Percentiles rank a stretch among this genome's conserved stretches.
Evolutionary conservation across 2,329 filamentous ascomycete species (phyloP).

Genomic region (Botrytis porri): DNA sequence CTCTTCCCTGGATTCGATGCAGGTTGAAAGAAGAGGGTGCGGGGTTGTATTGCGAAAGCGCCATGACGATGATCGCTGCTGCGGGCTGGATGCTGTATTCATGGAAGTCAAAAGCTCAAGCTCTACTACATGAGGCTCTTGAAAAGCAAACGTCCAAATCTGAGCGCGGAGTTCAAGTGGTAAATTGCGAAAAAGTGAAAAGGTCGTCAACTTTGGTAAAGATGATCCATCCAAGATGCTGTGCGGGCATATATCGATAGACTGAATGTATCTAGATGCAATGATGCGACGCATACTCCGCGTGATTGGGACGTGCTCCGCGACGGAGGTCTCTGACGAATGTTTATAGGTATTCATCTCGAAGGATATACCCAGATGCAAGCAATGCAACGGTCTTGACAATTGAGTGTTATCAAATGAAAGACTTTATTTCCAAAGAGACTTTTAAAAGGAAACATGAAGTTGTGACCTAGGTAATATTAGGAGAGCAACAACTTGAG

Average conservation of each 20-base stretch:
- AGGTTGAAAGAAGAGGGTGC: constrained; percentile 5
- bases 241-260: not conserved
- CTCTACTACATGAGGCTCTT: not conserved
- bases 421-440: not conserved
- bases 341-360: not conserved
- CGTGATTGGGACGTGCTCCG: not conserved
- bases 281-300: not conserved
- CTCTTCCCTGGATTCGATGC: constrained; percentile 6
- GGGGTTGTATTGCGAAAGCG: not conserved
- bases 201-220: not conserved
- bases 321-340: not conserved
- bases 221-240: not conserved
- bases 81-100: not conserved
- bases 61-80: not conserved
- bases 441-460: too few relatives aligned
- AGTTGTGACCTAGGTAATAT: not conserved
- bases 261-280: constrained; percentile 4
- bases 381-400: not conserved
- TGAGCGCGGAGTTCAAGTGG: constrained; percentile 5
- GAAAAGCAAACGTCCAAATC: constrained; percentile 2
- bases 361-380: not conserved
- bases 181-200: constrained; percentile 6
- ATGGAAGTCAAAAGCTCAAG: not conserved
- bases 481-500: not conserved
- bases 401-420: not conserved